Base-by-base conservation (phyloP, 352 stramenopile genomes). In the Plasmopara halstedii region DNA sequence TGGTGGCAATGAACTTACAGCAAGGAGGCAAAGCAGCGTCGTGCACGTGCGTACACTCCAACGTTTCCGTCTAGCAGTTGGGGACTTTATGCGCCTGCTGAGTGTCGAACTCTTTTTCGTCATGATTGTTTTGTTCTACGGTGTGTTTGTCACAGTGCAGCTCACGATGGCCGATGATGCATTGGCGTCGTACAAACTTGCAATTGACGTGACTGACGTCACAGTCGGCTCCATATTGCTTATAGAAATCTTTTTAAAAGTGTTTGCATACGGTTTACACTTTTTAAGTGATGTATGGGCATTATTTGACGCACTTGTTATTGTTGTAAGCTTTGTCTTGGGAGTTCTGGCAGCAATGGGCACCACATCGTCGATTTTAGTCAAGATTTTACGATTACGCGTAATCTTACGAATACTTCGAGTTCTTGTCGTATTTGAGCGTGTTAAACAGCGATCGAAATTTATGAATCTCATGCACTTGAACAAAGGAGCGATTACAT, bases 81-180 rank as follows among this genome's bases (percentile, higher is more conserved):
- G 80, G 46, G 72, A 86, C 44, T 91, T 90, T 50, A 88, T 94
- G 75, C 73, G 73, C 21, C 64, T 83, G 48, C 61, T 94, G 3
- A 83, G 82, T 53, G 83, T 94, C 19, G 78, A 94, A 55, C 50
- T 92, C 19, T 94, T 94, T 47, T 94, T 94, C 55, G 78, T 89
- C 27, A 86, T 90, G 62, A 88, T 92, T 56, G 76, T 94, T 42
- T 67, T 94, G 20, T 67, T 64, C 48, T 90, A 94, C 56, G 83
- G 83, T 21, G 62, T 84, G 27, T 91, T 94, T 37, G 83, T 92
- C 55, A 67, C 87, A 13, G 60, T 87, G 32, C 83, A 94, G 64
- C 82, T 94, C 39, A 75, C 75, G 0, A 76, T 94, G 65, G 71
- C 57, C 19, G 74, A 90, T 10, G 52, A 64, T 8, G 55, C 62